Evolutionary conservation across 148 eudicot species (phyloP).

Genomic region (Heliamphora exappendiculata): DNA sequence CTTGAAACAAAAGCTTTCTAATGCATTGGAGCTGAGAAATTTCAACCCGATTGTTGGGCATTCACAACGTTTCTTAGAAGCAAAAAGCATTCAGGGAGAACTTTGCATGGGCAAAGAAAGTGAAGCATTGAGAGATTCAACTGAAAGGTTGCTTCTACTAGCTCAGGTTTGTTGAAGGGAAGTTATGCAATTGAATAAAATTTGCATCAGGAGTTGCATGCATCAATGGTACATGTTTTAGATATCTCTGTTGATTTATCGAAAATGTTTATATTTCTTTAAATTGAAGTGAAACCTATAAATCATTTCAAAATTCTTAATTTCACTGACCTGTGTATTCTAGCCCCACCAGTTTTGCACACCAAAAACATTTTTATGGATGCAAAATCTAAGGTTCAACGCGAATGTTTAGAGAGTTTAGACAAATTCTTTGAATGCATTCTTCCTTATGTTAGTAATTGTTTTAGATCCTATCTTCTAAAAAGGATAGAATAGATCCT

Average conservation of each 20-base stretch:
- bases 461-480: background rate
- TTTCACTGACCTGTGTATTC: background rate
- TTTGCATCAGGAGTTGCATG: background rate
- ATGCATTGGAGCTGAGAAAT: slow-evolving; percentile 39
- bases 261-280: background rate
- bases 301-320: background rate
- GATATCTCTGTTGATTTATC: background rate
- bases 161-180: slow-evolving; percentile 50
- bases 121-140: slow-evolving; percentile 26
- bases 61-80: slow-evolving; percentile 25
- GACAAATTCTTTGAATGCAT: background rate
- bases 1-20: slow-evolving; percentile 74
- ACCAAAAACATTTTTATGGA: background rate
- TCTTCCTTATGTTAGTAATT: background rate
- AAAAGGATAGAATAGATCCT: too few species aligned
- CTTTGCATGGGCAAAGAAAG: slow-evolving; percentile 25
- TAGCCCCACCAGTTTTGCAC: background rate
- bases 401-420: background rate
- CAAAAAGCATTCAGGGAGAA: slow-evolving; percentile 22
- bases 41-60: slow-evolving; percentile 18
- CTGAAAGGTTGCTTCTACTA: slow-evolving; percentile 39
- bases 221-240: background rate
- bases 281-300: background rate
- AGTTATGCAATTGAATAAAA: background rate
- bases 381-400: background rate